phyloP scores from a whole-genome alignment of 2,329 filamentous ascomycete species.

The Diaporthe nobilis region DNA sequence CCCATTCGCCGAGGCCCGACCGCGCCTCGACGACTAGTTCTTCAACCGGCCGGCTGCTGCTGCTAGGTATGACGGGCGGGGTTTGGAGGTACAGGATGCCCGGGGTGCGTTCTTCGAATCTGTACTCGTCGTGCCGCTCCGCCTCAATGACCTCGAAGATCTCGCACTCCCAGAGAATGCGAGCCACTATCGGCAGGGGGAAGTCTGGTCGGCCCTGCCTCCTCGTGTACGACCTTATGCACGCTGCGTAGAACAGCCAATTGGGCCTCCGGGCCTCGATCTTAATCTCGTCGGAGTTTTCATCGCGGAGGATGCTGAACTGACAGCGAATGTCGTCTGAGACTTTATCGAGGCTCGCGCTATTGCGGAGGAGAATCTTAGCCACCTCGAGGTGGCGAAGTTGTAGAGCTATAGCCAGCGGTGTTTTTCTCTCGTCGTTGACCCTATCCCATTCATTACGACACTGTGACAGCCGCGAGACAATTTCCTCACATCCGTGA shows the following conservation, averaged over 20 bases:
- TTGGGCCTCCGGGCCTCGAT: background rate
- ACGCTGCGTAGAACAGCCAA: conserved; percentile 4
- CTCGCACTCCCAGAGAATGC: background rate
- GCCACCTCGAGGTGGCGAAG: background rate
- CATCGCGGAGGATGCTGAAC: background rate
- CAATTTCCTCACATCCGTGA: background rate
- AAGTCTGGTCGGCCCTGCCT: background rate
- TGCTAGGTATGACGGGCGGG: background rate
- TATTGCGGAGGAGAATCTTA: background rate
- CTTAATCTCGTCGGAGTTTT: background rate
- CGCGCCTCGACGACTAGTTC: background rate
- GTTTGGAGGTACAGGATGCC: background rate
- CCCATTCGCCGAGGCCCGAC: background rate
- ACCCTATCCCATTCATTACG: background rate
- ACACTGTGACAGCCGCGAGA: background rate
- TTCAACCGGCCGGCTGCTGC: background rate
- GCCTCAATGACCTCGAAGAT: background rate
- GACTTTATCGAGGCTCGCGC: background rate
- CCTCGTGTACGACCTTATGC: background rate
- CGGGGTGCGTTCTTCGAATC: background rate
- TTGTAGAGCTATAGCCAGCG: background rate
- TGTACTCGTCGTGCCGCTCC: background rate
- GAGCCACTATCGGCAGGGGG: background rate
- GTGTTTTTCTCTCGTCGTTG: background rate
- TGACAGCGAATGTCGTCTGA: background rate